phyloP scores from a whole-genome alignment of 1,139 yeast genomes.

The Casaregolazyma suthepensis region DNA sequence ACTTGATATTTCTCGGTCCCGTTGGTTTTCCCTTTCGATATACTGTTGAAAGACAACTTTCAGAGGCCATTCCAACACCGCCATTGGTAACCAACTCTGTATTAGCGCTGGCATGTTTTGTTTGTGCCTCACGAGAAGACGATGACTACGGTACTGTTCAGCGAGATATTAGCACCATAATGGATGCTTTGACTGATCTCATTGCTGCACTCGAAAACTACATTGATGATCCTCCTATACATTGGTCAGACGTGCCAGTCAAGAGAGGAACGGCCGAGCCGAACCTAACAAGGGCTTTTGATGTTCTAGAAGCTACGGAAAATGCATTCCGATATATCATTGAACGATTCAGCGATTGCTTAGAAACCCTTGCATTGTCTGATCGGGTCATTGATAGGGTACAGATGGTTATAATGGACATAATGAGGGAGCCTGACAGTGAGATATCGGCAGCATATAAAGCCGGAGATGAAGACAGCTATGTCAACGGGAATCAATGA shows the following conservation, averaged over 20 bases:
- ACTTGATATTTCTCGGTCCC: constrained; percentile 16
- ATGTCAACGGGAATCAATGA: background rate
- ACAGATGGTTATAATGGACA: constrained; percentile 1
- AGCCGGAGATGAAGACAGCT: background rate
- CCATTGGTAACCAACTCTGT: constrained; percentile 26
- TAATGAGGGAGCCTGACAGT: background rate
- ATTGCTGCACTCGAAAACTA: constrained; percentile 24
- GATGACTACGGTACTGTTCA: constrained; percentile 38
- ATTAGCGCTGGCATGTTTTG: constrained; percentile 25
- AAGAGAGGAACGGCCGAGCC: constrained; percentile 14
- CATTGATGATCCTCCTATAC: constrained; percentile 28
- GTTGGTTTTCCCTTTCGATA: constrained; percentile 27
- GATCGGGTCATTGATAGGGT: constrained; percentile 17
- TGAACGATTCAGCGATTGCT: constrained; percentile 24
- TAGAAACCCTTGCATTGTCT: constrained; percentile 20
- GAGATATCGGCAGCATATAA: background rate
- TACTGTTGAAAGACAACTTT: constrained; percentile 28
- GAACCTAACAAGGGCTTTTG: constrained; percentile 14
- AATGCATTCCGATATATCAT: constrained; percentile 27
- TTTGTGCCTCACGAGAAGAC: constrained; percentile 30
- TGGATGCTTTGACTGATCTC: constrained; percentile 27
- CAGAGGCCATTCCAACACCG: constrained; percentile 26
- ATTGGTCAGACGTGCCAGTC: constrained; percentile 31
- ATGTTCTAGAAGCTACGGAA: constrained; percentile 19
- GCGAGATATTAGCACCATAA: constrained; percentile 31